Conservation (phyloP, 2,329 filamentous ascomycete species). For the Paramyrothecium sp. region DNA sequence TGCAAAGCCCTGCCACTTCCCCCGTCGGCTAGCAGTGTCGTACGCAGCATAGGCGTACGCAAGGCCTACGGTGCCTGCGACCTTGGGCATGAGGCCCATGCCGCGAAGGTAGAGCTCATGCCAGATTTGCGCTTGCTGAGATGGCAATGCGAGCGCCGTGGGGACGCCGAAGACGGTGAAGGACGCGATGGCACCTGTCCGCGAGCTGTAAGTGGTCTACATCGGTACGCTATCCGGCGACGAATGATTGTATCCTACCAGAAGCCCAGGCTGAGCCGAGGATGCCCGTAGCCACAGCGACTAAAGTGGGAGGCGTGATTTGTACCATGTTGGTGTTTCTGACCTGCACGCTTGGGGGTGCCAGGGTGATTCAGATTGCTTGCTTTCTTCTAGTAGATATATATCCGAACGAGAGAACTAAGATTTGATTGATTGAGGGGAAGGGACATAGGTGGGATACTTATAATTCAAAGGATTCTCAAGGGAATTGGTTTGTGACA, state of each 20-base stretch:
- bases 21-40: conserved; percentile 19
- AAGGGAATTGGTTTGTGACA: neutral
- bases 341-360: neutral
- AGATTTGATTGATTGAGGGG: no score
- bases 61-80: conserved; percentile 27
- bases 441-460: no score
- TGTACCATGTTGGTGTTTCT: conserved; percentile 11
- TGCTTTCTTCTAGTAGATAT: no score
- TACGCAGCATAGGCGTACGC: conserved; percentile 36
- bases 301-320: conserved; percentile 24
- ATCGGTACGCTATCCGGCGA: neutral
- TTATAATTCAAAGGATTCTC: neutral
- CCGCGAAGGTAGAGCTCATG: conserved; percentile 34
- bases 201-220: neutral
- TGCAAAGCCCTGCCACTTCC: conserved; percentile 30
- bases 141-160: conserved; percentile 23
- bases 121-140: conserved; percentile 31
- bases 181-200: conserved; percentile 31
- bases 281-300: conserved; percentile 35
- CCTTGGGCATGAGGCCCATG: conserved; percentile 32
- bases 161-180: conserved; percentile 34
- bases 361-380: no score
- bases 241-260: conserved; percentile 18
- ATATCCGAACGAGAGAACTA: no score
- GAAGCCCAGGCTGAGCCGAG: conserved; percentile 35